phyloP scores from a whole-genome alignment of 192 early-diverging fungal species.

The Coemansia guatemalensis region DNA sequence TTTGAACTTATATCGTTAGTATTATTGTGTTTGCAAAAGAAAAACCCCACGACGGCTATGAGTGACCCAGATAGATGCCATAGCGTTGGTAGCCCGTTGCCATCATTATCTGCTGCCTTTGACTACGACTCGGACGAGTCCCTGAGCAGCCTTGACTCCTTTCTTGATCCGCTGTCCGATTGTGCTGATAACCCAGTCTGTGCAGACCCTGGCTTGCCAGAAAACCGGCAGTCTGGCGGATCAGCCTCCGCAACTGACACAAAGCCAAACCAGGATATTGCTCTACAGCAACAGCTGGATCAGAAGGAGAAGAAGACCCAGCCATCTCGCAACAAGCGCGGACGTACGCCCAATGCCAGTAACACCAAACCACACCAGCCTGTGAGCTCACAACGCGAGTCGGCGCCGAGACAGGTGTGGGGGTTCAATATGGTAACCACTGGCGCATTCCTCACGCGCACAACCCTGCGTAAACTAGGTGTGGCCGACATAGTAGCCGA shows the following conservation, averaged over 20 bases:
- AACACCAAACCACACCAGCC: not conserved
- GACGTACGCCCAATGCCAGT: not conserved
- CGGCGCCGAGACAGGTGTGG: not conserved
- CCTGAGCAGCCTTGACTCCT: slow-evolving; percentile 24
- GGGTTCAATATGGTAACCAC: slow-evolving; percentile 36
- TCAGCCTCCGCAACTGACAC: not conserved
- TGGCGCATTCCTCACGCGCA: slow-evolving; percentile 54
- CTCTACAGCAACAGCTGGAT: not conserved
- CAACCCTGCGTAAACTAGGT: slow-evolving; percentile 47
- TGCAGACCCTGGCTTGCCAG: not conserved
- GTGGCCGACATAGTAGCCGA: slow-evolving; percentile 13
- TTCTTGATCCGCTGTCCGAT: slow-evolving; percentile 11
- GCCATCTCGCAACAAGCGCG: slow-evolving; percentile 13
- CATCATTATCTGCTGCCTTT: slow-evolving; percentile 13
- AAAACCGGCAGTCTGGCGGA: not conserved
- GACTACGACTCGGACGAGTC: slow-evolving; percentile 26
- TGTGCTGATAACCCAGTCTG: not conserved
- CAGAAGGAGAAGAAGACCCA: not conserved
- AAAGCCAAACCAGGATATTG: not conserved
- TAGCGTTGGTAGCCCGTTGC: not conserved
- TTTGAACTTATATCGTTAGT: not conserved
- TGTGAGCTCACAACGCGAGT: not conserved
- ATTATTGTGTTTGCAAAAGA: not conserved
- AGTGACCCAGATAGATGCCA: not conserved
- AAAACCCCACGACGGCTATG: not conserved